Evolutionary conservation across 1,284 basidiomycete species (phyloP).

Genomic region (Psilocybe mexicana): DNA sequence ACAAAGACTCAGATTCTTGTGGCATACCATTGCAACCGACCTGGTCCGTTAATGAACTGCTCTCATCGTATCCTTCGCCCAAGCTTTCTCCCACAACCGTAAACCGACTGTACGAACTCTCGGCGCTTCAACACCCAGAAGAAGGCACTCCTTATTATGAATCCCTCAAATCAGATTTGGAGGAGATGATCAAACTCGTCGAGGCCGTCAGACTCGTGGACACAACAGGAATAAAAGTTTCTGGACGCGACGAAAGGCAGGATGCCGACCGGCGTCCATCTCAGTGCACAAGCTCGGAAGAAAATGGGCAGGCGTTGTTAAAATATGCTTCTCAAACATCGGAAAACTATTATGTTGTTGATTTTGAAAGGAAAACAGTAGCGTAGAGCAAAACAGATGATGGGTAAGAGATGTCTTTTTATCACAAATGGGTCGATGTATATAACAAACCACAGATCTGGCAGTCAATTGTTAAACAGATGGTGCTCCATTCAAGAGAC

Average conservation of each 20-base stretch:
- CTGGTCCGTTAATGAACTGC: constrained; percentile 74
- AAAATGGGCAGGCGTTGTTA: constrained; percentile 45
- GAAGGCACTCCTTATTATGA: constrained; percentile 52
- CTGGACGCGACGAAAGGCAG: constrained; percentile 27
- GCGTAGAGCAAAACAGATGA: no score
- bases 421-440: neutral
- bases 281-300: constrained; percentile 3
- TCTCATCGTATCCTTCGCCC: constrained; percentile 74
- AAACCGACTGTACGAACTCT: constrained; percentile 62
- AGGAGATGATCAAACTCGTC: constrained; percentile 70
- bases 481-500: constrained; percentile 35
- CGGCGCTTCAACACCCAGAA: constrained; percentile 65
- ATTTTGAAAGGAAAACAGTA: constrained; percentile 20
- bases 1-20: constrained; percentile 44
- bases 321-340: constrained; percentile 48
- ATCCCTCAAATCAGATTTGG: constrained; percentile 55
- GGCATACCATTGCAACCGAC: constrained; percentile 65
- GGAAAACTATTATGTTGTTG: constrained; percentile 43
- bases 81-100: constrained; percentile 55
- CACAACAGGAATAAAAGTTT: constrained; percentile 32
- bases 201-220: constrained; percentile 74
- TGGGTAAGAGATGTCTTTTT: neutral
- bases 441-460: constrained; percentile 2
- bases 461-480: constrained; percentile 5
- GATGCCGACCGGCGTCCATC: constrained; percentile 27